These are phyloP conservation scores for Ichthyophthirius multifiliis DNA, from an alignment of 169 alveolate genomes.

Conservation along the genomic window DNA sequence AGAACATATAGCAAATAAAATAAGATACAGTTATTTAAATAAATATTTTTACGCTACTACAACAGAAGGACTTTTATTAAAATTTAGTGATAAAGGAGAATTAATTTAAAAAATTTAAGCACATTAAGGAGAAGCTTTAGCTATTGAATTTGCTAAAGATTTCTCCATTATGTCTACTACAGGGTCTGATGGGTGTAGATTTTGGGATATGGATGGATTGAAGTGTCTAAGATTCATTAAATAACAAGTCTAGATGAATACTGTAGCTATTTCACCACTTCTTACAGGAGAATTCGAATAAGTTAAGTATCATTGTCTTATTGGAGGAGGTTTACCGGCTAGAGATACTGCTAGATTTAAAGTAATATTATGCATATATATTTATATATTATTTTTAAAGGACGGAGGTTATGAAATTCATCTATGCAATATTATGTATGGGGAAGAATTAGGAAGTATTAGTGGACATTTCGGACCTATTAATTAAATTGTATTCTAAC, in stretches of 20 bases:
- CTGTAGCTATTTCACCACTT: conserved; percentile 41
- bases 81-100: conserved; percentile 1
- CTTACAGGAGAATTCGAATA: conserved; percentile 1
- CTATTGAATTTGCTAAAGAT: conserved; percentile 32
- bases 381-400: not conserved
- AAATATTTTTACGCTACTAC: conserved; percentile 18
- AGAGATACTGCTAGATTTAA: conserved; percentile 44
- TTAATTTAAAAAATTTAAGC: not conserved
- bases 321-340: conserved; percentile 50
- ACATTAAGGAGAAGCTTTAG: conserved; percentile 32
- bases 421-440: conserved; percentile 57
- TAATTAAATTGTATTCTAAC: conserved; percentile 52
- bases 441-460: conserved; percentile 61
- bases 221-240: conserved; percentile 24
- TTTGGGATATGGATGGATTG: conserved; percentile 31
- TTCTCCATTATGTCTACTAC: conserved; percentile 35
- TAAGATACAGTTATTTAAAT: conserved; percentile 36
- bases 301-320: conserved; percentile 15
- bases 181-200: conserved; percentile 34
- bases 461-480: conserved; percentile 73
- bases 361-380: not conserved
- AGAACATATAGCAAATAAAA: not conserved
- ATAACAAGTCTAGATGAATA: conserved; percentile 33
- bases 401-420: conserved; percentile 76
- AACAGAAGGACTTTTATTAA: conserved; percentile 20